phyloP scores from a whole-genome alignment of 495 filamentous ascomycete species.

The Penicillium maclennaniae region DNA sequence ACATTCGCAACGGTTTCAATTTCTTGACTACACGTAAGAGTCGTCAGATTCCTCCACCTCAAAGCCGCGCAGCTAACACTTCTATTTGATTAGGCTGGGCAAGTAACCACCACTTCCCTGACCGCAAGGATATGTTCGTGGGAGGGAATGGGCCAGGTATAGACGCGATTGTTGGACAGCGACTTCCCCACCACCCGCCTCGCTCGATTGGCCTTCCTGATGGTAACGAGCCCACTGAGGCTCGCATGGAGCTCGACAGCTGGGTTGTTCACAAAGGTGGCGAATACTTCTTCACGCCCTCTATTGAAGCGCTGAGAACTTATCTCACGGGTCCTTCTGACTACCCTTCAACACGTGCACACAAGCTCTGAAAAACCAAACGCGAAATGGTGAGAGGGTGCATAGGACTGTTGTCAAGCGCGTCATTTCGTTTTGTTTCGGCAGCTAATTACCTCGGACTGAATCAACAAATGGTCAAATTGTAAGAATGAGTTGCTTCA shows the following conservation, averaged over 20 bases:
- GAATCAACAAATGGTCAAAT: too few relatives aligned
- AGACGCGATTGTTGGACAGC: conserved; percentile 21
- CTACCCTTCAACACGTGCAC: too few relatives aligned
- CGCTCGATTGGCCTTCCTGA: conserved; percentile 14
- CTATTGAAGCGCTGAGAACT: conserved; percentile 3
- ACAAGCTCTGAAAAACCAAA: too few relatives aligned
- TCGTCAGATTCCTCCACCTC: too few relatives aligned
- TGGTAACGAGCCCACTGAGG: neutral
- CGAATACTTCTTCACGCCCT: conserved; percentile 25
- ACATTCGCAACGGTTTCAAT: conserved; percentile 25
- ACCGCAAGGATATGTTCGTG: conserved; percentile 1
- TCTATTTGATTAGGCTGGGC: conserved; percentile 6
- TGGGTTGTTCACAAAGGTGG: conserved; percentile 21
- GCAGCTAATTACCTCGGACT: too few relatives aligned
- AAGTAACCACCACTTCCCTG: conserved; percentile 21
- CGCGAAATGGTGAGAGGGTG: too few relatives aligned
- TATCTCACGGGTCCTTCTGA: neutral
- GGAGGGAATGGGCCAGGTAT: conserved; percentile 15
- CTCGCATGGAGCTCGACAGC: conserved; percentile 6
- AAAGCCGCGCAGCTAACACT: too few relatives aligned
- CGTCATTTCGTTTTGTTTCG: too few relatives aligned
- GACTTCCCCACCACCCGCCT: conserved; percentile 14
- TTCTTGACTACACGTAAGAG: conserved; percentile 14
- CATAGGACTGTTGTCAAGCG: too few relatives aligned
- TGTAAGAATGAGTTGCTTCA: too few relatives aligned